Percentiles rank a stretch among this genome's conserved stretches.
Conservation (phyloP, 768 basidiomycete species). For the Glaciozyma martinii region DNA sequence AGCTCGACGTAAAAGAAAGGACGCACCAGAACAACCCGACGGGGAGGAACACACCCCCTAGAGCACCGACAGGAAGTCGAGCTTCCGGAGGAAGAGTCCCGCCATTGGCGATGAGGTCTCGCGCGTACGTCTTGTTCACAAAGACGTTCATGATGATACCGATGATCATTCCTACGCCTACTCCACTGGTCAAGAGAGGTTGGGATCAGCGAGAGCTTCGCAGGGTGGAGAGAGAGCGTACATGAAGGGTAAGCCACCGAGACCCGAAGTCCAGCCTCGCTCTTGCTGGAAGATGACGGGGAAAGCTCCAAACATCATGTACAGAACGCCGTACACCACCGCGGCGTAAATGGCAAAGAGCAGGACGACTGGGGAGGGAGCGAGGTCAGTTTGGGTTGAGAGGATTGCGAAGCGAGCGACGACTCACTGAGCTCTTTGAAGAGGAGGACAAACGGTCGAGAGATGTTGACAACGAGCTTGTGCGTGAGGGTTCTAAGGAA, state of each 20-base stretch:
- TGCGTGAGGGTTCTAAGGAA: not conserved
- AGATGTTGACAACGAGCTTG: constrained; percentile 1
- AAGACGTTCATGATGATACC: constrained; percentile 31
- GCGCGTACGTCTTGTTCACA: constrained; percentile 41
- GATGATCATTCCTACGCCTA: constrained; percentile 7
- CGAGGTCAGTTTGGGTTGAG: no score
- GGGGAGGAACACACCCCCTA: constrained; percentile 40
- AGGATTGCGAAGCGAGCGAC: no score
- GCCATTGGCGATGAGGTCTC: constrained; percentile 34
- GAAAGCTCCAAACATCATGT: constrained; percentile 39
- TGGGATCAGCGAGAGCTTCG: not conserved
- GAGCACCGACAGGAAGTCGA: constrained; percentile 40
- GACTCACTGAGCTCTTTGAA: constrained; percentile 34
- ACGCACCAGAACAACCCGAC: constrained; percentile 30
- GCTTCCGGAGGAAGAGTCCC: constrained; percentile 42
- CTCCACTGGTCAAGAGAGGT: not conserved
- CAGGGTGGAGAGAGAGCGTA: constrained; percentile 28
- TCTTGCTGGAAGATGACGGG: constrained; percentile 41
- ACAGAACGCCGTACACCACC: constrained; percentile 26
- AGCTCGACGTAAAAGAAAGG: not conserved
- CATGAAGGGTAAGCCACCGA: constrained; percentile 35
- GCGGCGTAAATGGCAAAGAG: constrained; percentile 29
- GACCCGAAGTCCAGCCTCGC: constrained; percentile 42
- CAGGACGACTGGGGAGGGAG: no score
- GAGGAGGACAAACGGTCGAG: constrained; percentile 24